phyloP scores from a whole-genome alignment of 202 grass and related monocot species.

The Setaria italica region DNA sequence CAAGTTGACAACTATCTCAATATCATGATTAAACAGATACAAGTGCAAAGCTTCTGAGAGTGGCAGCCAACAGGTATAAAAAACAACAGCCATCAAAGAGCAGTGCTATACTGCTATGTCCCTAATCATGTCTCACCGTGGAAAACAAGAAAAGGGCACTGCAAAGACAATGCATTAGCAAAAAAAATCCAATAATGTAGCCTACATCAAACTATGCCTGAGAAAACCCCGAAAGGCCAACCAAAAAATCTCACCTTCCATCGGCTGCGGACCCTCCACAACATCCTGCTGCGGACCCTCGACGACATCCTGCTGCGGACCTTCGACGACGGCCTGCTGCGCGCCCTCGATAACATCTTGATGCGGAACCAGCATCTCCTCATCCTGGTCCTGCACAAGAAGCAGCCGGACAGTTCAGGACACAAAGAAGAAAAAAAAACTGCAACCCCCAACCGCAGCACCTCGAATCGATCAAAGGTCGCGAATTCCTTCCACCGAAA shows the following conservation, averaged over 20 bases:
- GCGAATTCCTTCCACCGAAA: background rate
- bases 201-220: background rate
- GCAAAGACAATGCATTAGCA: background rate
- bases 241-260: constrained; percentile 59
- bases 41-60: background rate
- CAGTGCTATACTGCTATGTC: background rate
- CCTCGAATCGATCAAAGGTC: constrained; percentile 3
- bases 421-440: background rate
- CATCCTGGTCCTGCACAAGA: constrained; percentile 55
- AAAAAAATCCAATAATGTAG: background rate
- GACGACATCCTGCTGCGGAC: constrained; percentile 56
- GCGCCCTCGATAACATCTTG: constrained; percentile 54
- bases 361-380: constrained; percentile 67
- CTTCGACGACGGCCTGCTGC: constrained; percentile 53
- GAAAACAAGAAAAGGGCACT: background rate
- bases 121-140: background rate
- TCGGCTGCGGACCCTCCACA: constrained; percentile 61
- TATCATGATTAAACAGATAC: constrained; percentile 19
- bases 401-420: constrained; percentile 15
- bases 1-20: background rate
- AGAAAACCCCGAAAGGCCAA: background rate
- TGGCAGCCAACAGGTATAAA: background rate
- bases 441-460: constrained; percentile 1
- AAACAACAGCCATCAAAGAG: constrained; percentile 5
- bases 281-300: constrained; percentile 59